Conservation (phyloP, 2,329 filamentous ascomycete species). For the Fusarium subtropicale region DNA sequence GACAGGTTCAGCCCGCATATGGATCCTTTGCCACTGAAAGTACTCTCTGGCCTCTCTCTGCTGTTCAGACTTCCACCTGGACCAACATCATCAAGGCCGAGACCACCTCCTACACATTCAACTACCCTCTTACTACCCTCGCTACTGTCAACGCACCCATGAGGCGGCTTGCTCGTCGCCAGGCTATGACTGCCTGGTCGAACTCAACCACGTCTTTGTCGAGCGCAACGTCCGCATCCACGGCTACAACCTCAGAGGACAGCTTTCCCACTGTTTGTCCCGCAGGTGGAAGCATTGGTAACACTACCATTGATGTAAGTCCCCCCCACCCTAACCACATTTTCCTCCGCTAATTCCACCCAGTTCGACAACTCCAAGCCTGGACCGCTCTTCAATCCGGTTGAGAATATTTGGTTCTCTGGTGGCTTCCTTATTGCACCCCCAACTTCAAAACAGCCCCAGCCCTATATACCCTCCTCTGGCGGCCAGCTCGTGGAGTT, state of each 20-base stretch:
- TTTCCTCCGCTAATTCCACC: conserved; percentile 25
- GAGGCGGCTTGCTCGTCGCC: conserved; percentile 47
- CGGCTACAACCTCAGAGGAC: conserved; percentile 10
- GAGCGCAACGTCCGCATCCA: conserved; percentile 18
- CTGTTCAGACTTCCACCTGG: conserved; percentile 53
- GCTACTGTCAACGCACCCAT: conserved; percentile 49
- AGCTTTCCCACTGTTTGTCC: conserved; percentile 45
- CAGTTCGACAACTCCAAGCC: conserved; percentile 54
- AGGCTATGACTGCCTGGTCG: conserved; percentile 49
- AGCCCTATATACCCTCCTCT: conserved; percentile 54
- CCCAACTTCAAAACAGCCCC: conserved; percentile 48
- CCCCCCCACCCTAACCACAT: not conserved
- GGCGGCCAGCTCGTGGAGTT: conserved; percentile 56
- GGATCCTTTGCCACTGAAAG: conserved; percentile 38
- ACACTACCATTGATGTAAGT: conserved; percentile 55
- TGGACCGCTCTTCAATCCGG: conserved; percentile 56
- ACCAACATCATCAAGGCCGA: conserved; percentile 54
- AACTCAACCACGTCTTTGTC: conserved; percentile 48
- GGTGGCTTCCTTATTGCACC: conserved; percentile 56
- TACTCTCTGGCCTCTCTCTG: conserved; percentile 43
- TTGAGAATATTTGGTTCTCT: conserved; percentile 57
- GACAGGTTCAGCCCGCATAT: conserved; percentile 41
- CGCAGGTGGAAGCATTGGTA: conserved; percentile 52
- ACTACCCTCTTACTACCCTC: conserved; percentile 55
- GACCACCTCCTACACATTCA: conserved; percentile 56